Evolutionary conservation across 805 yeast genomes (phyloP).

Genomic region (Kodamaea kaohsiungensis): DNA sequence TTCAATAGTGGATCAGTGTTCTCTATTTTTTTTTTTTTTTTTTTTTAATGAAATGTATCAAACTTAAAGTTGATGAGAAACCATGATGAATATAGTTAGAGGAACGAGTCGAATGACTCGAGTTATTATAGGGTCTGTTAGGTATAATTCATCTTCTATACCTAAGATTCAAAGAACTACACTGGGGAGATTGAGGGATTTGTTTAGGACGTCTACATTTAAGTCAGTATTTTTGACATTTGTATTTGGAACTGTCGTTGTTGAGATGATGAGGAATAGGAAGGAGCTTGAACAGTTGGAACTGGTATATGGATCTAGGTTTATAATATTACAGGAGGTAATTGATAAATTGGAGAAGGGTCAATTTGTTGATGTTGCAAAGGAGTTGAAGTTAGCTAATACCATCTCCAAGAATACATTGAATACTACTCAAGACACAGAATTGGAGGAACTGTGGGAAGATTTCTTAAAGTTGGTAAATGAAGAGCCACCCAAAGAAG

Average conservation of each 20-base stretch:
- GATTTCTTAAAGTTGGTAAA: slow-evolving; percentile 30
- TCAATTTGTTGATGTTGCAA: slow-evolving; percentile 43
- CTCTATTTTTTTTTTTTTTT: background rate
- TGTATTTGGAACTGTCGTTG: slow-evolving; percentile 46
- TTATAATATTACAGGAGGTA: slow-evolving; percentile 32
- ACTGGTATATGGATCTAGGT: slow-evolving; percentile 40
- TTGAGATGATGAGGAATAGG: slow-evolving; percentile 48
- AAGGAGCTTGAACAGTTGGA: slow-evolving; percentile 44
- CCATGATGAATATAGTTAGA: background rate
- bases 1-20: background rate
- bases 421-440: slow-evolving; percentile 34
- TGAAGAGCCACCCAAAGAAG: background rate
- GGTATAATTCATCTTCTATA: slow-evolving; percentile 6
- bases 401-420: slow-evolving; percentile 41
- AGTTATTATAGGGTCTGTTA: background rate
- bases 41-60: background rate
- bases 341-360: slow-evolving; percentile 30
- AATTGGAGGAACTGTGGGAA: slow-evolving; percentile 41
- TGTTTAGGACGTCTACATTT: slow-evolving; percentile 35
- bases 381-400: slow-evolving; percentile 42
- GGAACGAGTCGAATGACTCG: background rate
- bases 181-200: slow-evolving; percentile 19
- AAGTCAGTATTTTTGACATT: slow-evolving; percentile 40
- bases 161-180: slow-evolving; percentile 3
- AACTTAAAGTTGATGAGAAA: background rate